Percentiles rank a stretch among this genome's conserved stretches.
phyloP scores from a whole-genome alignment of 2,329 filamentous ascomycete genomes.

The Nemania bipapillata region DNA sequence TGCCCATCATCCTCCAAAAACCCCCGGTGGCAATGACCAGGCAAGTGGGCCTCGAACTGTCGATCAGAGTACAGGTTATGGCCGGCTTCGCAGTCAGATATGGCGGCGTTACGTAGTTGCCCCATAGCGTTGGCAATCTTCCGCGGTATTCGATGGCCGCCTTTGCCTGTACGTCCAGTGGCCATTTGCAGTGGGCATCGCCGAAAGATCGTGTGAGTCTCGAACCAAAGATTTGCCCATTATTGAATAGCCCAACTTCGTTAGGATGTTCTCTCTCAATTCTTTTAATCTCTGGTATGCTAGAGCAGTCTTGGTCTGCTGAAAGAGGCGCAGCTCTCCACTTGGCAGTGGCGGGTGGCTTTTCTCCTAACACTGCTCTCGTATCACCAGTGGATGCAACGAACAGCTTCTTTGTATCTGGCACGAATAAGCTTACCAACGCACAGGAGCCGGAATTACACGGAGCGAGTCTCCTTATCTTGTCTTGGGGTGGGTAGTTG shows the following conservation, averaged over 20 bases:
- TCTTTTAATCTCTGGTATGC: neutral
- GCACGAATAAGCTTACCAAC: conserved; percentile 1
- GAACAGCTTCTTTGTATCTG: neutral
- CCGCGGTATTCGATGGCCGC: neutral
- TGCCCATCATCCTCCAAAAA: neutral
- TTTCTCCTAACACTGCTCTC: neutral
- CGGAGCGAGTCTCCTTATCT: neutral
- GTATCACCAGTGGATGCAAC: conserved; percentile 12
- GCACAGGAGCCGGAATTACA: conserved; percentile 3
- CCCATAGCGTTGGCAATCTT: neutral
- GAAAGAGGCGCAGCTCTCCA: neutral
- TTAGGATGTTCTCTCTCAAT: neutral
- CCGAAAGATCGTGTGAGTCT: conserved; percentile 1
- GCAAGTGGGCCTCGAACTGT: neutral
- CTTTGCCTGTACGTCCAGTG: neutral
- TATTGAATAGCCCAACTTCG: neutral
- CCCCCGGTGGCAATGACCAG: conserved; percentile 5
- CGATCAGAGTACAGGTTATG: neutral
- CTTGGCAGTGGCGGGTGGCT: neutral
- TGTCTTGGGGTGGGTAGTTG: neutral
- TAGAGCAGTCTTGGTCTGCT: neutral
- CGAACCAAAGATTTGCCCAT: neutral
- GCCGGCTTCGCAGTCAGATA: conserved; percentile 11
- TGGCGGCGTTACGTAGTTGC: neutral
- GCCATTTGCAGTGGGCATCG: conserved; percentile 1